Conservation (phyloP, 225 moss, liverwort and hornwort genomes). For the Pleurozium schreberi region DNA sequence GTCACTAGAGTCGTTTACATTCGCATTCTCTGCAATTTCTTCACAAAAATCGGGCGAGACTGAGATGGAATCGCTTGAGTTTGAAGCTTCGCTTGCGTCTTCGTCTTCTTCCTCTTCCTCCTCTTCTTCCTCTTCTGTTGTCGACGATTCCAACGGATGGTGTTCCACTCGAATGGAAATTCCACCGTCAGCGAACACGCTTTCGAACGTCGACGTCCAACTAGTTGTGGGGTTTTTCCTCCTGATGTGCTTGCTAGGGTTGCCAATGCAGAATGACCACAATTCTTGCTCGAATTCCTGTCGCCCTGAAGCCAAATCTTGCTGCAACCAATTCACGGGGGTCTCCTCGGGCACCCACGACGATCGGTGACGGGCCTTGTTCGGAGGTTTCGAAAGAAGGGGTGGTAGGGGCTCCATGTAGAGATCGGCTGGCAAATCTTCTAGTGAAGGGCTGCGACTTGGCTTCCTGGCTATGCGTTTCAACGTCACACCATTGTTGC, state of each 20-base stretch:
- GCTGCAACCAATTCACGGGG: not conserved
- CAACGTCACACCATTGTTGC: not conserved
- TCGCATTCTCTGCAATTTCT: not conserved
- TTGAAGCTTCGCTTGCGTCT: not conserved
- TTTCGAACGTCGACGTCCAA: constrained; percentile 7
- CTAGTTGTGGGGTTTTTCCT: not conserved
- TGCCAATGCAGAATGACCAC: constrained; percentile 11
- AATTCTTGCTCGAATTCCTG: constrained; percentile 2
- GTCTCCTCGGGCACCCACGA: not conserved
- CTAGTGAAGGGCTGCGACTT: not conserved
- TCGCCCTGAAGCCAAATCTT: not conserved
- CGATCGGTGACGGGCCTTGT: not conserved
- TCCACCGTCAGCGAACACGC: constrained; percentile 3
- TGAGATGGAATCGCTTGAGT: not conserved
- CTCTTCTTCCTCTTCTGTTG: not conserved
- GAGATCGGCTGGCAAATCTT: not conserved
- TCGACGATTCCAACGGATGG: not conserved
- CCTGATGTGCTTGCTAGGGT: not conserved
- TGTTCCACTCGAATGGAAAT: not conserved
- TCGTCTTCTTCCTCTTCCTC: not conserved
- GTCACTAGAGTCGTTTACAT: not conserved
- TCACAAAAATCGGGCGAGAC: not conserved
- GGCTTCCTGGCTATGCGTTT: not conserved
- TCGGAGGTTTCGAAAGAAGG: not conserved
- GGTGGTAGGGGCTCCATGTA: constrained; percentile 14